Evolutionary conservation across 305 asterid species (phyloP), one percentile per base, ranked within the genome.

Genomic region (Coffea humblotiana): DNA sequence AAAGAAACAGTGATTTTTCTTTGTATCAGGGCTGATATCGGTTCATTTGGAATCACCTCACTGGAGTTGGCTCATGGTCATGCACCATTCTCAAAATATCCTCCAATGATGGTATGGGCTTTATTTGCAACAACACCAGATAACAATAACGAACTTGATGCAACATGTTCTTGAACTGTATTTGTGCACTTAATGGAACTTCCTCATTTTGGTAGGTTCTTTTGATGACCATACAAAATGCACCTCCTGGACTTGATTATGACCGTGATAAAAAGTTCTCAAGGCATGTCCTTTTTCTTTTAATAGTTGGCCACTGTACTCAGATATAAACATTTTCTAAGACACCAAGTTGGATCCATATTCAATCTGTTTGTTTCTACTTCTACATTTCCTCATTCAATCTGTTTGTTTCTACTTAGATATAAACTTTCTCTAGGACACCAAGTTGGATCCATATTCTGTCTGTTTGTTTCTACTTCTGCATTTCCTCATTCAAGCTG

Each of bases 181-280:
- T 77, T 80, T 23, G 54, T 37, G 1, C 60, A 19, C 32, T 73
- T 32, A n/a, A 47, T 67, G 65, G 51, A 60, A 37, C 64, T 74
- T 37, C 51, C 76, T 32, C 52, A 71, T 64, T 69, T 80, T 25
- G 45, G 47, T 83, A 96, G 99, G 99, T 96, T 83, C 91, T 96
- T 80, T 86, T 96, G 75, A 93, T 96, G 99, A 96, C 99, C 86
- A 93, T 96, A 86, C 99, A 96, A 82, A 94, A 94, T 88, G 99
- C 99, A 63, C 99, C 99, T 10, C 99, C 99, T 82, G 99, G 99
- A 84, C 97, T 96, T 88, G 99, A 96, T 87, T 94, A 96, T 88
- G 99, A 96, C 83, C 97, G 98, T 67, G 99, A 96, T 87, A 96
- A 93, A 87, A 92, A 90, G 86, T 89, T 94, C 99, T n/a, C 76